Evolutionary conservation across 768 basidiomycete genomes (phyloP).

Genomic region (Kwoniella sp.): DNA sequence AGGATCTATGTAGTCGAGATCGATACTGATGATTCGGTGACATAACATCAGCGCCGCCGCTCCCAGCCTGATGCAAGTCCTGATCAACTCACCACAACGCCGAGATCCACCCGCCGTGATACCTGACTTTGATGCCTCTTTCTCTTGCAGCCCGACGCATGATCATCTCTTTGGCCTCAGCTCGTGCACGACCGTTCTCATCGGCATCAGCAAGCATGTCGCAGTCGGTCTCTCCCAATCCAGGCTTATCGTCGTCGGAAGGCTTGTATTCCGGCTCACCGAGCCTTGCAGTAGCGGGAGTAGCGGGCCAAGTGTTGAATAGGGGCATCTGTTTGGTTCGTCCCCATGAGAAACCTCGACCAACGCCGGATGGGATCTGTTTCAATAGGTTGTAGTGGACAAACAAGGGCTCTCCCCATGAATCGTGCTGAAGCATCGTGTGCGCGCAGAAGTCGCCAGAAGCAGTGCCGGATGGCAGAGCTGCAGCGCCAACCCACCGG

Average conservation of each 20-base stretch:
- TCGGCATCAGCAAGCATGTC: constrained; percentile 54
- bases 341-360: constrained; percentile 50
- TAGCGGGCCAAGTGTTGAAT: constrained; percentile 46
- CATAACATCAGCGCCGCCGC: not conserved
- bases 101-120: constrained; percentile 51
- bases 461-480: constrained; percentile 51
- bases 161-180: constrained; percentile 45
- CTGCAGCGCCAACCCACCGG: constrained; percentile 57
- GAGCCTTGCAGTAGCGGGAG: constrained; percentile 32
- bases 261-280: constrained; percentile 33
- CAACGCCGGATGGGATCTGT: constrained; percentile 54
- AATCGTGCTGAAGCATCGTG: constrained; percentile 57
- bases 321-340: constrained; percentile 49
- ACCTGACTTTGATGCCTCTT: constrained; percentile 45
- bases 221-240: constrained; percentile 50
- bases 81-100: constrained; percentile 46
- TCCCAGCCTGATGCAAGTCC: not conserved
- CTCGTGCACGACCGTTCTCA: constrained; percentile 40
- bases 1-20: constrained; percentile 49
- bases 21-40: constrained; percentile 38
- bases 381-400: constrained; percentile 59
- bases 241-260: constrained; percentile 30
- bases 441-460: constrained; percentile 37
- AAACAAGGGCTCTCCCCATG: constrained; percentile 49
- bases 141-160: constrained; percentile 47